A percentile compares a stretch with the other conserved stretches of the same genome.
Conservation (phyloP, 371 early-diverging fungal genomes). For the Cokeromyces recurvatus region DNA sequence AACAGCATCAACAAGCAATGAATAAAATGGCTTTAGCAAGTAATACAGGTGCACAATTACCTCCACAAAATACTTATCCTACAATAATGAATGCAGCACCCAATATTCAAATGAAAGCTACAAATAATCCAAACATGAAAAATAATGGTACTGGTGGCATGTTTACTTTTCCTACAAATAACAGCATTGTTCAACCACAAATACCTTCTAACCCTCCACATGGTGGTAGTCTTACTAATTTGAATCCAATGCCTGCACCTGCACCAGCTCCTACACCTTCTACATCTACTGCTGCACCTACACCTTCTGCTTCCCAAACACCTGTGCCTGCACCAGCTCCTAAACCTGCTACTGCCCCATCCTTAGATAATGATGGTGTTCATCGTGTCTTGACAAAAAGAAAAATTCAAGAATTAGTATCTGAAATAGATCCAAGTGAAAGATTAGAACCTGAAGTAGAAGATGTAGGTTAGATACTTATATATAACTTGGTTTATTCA, state of each 20-base stretch:
- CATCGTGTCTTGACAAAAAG: constrained; percentile 67
- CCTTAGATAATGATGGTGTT: constrained; percentile 30
- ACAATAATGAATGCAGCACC: neutral
- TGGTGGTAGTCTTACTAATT: too few relatives aligned
- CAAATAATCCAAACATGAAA: constrained; percentile 6
- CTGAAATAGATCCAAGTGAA: constrained; percentile 83
- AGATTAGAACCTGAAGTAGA: constrained; percentile 87
- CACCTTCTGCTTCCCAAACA: neutral
- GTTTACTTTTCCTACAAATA: constrained; percentile 18
- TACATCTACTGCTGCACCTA: constrained; percentile 1
- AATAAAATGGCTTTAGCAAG: constrained; percentile 17
- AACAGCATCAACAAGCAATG: constrained; percentile 12
- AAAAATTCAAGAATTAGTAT: constrained; percentile 83
- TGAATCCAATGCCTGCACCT: too few relatives aligned
- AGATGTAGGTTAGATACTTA: constrained; percentile 53
- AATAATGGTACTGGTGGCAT: constrained; percentile 13
- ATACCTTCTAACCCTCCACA: neutral
- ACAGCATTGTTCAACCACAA: constrained; percentile 1
- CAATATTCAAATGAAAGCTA: neutral
- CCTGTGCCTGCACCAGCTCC: constrained; percentile 9
- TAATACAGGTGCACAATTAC: neutral
- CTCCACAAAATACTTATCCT: constrained; percentile 8
- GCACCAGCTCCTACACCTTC: neutral
- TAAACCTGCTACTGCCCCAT: constrained; percentile 14
- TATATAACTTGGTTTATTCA: neutral